Base-by-base conservation (phyloP, 805 yeast genomes). In the Barnettozyma wickerhamii region DNA sequence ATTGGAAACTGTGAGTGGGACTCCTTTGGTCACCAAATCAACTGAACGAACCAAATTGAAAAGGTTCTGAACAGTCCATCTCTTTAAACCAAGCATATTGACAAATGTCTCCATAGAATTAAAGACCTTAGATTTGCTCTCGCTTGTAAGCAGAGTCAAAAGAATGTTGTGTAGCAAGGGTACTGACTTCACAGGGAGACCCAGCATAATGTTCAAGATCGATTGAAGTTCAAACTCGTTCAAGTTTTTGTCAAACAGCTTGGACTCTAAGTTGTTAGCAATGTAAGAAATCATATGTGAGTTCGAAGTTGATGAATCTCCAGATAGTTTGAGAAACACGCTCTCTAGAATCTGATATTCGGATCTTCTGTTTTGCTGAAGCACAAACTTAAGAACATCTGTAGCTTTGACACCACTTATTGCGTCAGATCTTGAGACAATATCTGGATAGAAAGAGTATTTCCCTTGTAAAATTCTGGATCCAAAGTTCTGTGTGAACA, bases 211-310 rank as follows among this genome's bases (percentile, higher is more conserved):
- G 19, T 20, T 23, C 13, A 29, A n/a, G 28, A 36, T 27, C 2
- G 37, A 23, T 6, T 35, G 14, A 5, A 37, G 18, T 18, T 42
- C 46, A 28, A 13, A 5, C 7, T 24, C 40, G 21, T 14, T 28
- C 6, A 41, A 30, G 14, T 41, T 29, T 13, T 23, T 41, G 15
- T 46, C 48, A 24, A 55, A 43, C 27, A 55, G 46, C 26, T 45
- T 45, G 2, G 56, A 50, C 31, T 52, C 56, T n/a, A 55, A 18
- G 29, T 52, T 51, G 38, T 55, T 53, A 5, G 47, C 37, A 30
- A 55, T 45, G 41, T 39, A 55, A 10, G 30, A 33, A n/a, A 52
- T 36, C 9, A 23, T 19, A 13, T 24, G 26, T 24, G 23, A 7
- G 23, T 4, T 26, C 20, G n/a, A n/a, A n/a, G n/a, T n/a, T n/a